Base-by-base conservation (phyloP, 805 yeast genomes). In the Kregervanrija delftensis region DNA sequence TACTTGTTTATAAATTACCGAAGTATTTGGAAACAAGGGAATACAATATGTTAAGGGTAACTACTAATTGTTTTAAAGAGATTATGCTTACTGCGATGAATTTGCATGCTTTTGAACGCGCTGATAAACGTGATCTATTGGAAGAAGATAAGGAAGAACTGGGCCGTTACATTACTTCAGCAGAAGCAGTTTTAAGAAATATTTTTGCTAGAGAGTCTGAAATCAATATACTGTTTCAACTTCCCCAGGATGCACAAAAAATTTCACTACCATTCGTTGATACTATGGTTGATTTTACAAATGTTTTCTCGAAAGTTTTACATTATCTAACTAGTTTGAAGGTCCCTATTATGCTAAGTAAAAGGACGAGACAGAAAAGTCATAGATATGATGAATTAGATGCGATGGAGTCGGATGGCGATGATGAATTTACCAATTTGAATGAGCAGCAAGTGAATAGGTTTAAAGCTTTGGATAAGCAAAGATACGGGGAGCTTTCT, bases 191-290 rank as follows among this genome's bases (percentile, higher is more conserved):
- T 65, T 32, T 63, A 15, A 52, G 86, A 38, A 74, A 81, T 37
- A 65, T 91, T n/a, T 88, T 91, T 54, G 77, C 83, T 46, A 82
- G 79, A 42, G 81, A 79, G 42, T 72, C 67, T 16, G 75, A 78
- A 42, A 63, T 87, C 28, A 78, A 74, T 38, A 57, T 78, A 33
- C 57, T 91, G 4, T 68, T 78, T 2, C 65, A 63, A 13, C 60
- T 88, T 31, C 87, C 96, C 0, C 76, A 76, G 44, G 69, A 75
- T 11, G 86, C 91, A 0, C 64, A 74, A 30, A 78, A 73, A 47
- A 79, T 81, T 49, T 77, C 95, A 0, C 73, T 83, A 2, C 74
- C 72, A 6, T 85, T 75, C 56, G 73, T 84, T 30, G 71, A 69
- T 37, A 78, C 78, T 16, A 68, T 79, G 45, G 72, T 88, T 11